phyloP scores from a whole-genome alignment of 1,284 basidiomycete species.

The Ceratorhiza oryzae-sativae region DNA sequence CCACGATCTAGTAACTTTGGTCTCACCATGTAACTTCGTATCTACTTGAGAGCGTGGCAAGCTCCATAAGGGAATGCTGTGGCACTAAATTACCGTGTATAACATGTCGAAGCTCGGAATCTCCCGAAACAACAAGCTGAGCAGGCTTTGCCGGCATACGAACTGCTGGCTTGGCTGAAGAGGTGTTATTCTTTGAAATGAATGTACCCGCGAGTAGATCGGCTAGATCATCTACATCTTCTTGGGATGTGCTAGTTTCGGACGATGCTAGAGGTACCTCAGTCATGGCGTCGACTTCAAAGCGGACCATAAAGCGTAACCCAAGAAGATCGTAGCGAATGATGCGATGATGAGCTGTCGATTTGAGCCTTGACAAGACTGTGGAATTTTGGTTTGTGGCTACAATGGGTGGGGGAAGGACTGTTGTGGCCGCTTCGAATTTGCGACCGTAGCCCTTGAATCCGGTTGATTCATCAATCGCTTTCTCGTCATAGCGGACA shows the following conservation, averaged over 20 bases:
- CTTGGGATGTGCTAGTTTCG: neutral
- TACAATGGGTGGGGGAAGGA: neutral
- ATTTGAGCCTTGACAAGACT: neutral
- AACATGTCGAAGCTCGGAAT: constrained; percentile 21
- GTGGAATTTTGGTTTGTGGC: neutral
- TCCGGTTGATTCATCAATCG: neutral
- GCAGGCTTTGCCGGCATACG: neutral
- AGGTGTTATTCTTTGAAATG: neutral
- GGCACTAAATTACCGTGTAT: constrained; percentile 20
- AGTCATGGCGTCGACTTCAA: constrained; percentile 14
- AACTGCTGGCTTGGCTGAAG: neutral
- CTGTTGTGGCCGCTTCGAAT: constrained; percentile 16
- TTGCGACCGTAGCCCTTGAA: constrained; percentile 21
- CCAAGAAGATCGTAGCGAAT: constrained; percentile 20
- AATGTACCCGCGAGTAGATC: constrained; percentile 1
- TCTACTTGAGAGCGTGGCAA: neutral
- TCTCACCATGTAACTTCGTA: constrained; percentile 23
- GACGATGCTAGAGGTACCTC: too few relatives aligned
- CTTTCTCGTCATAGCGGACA: neutral
- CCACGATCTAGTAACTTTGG: too few relatives aligned
- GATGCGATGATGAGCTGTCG: constrained; percentile 20
- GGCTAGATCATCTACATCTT: constrained; percentile 3
- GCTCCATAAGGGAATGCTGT: constrained; percentile 4
- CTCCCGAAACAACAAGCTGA: neutral
- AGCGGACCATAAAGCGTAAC: constrained; percentile 27